Percentiles rank a stretch among this genome's conserved stretches.
Evolutionary conservation across 345 rosid genomes (phyloP).

Genomic region (Populus alba): DNA sequence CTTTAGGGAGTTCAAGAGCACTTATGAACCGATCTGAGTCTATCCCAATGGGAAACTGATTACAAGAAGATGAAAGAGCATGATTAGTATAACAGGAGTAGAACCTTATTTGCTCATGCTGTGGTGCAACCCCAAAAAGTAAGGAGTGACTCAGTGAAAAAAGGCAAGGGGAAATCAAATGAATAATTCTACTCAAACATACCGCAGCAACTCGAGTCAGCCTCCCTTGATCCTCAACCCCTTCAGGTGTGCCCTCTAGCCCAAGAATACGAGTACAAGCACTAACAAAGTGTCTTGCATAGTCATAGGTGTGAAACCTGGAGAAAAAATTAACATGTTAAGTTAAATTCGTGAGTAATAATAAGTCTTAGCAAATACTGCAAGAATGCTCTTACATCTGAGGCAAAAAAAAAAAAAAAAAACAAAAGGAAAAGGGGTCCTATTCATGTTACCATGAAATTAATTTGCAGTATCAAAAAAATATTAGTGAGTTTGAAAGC

Average conservation of each 20-base stretch:
- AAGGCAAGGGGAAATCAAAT: constrained; percentile 21
- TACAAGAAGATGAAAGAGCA: constrained; percentile 18
- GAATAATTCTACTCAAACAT: constrained; percentile 28
- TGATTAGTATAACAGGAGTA: constrained; percentile 6
- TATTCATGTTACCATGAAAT: neutral
- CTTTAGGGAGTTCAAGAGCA: constrained; percentile 64
- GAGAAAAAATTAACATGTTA: neutral
- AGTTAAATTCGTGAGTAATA: neutral
- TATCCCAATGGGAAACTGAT: constrained; percentile 97
- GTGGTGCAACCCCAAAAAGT: constrained; percentile 1
- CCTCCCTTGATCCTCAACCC: constrained; percentile 97
- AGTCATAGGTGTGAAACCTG: constrained; percentile 97
- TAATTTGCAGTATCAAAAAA: neutral
- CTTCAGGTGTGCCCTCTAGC: constrained; percentile 98
- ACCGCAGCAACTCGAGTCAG: constrained; percentile 98
- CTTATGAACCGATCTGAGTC: constrained; percentile 82
- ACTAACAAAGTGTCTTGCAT: constrained; percentile 98
- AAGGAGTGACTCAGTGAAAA: neutral
- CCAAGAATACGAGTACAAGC: constrained; percentile 99
- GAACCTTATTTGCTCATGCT: neutral
- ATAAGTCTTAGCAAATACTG: neutral
- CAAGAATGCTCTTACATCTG: constrained; percentile 4
- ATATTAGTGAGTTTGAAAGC: constrained; percentile 3
- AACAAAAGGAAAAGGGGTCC: neutral
- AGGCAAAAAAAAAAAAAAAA: neutral